A percentile compares a stretch with the other conserved stretches of the same genome.
Evolutionary conservation across 495 filamentous ascomycete species (phyloP).

Genomic region (Penicillium silybi): DNA sequence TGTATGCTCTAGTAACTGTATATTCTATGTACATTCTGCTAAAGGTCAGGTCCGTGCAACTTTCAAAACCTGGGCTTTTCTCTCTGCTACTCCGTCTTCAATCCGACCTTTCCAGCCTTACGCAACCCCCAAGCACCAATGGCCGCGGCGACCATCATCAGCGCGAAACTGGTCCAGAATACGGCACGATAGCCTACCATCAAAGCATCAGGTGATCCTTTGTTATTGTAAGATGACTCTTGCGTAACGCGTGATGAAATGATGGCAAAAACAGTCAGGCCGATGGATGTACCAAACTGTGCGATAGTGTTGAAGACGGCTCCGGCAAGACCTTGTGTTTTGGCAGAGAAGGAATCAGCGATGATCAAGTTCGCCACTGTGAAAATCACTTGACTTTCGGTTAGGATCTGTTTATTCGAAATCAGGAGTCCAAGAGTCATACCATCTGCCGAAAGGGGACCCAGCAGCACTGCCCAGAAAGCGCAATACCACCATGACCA

Average conservation of each 20-base stretch:
- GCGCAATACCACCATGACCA: constrained; percentile 56
- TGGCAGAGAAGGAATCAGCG: constrained; percentile 51
- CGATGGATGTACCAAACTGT: constrained; percentile 58
- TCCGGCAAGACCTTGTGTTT: constrained; percentile 58
- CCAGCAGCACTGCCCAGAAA: constrained; percentile 47
- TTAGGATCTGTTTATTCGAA: neutral
- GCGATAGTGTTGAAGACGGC: constrained; percentile 62
- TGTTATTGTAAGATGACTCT: constrained; percentile 19
- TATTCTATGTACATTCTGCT: neutral
- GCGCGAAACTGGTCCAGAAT: constrained; percentile 58
- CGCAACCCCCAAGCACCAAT: constrained; percentile 47
- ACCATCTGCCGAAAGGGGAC: constrained; percentile 47
- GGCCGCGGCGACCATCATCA: constrained; percentile 36
- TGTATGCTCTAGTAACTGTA: no score
- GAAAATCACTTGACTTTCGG: constrained; percentile 33
- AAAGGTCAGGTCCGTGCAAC: no score
- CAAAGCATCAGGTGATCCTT: constrained; percentile 36
- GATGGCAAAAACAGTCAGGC: constrained; percentile 52
- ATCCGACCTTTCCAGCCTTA: constrained; percentile 50
- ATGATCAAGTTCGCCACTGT: constrained; percentile 57
- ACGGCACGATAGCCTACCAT: constrained; percentile 56
- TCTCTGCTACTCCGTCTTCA: constrained; percentile 42
- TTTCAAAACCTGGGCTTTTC: no score
- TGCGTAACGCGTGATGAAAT: constrained; percentile 51
- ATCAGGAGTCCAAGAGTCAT: neutral